Percentiles rank a stretch among this genome's conserved stretches.
Conservation (phyloP, 257 asterid genomes). For the Leptodermis oblonga region DNA sequence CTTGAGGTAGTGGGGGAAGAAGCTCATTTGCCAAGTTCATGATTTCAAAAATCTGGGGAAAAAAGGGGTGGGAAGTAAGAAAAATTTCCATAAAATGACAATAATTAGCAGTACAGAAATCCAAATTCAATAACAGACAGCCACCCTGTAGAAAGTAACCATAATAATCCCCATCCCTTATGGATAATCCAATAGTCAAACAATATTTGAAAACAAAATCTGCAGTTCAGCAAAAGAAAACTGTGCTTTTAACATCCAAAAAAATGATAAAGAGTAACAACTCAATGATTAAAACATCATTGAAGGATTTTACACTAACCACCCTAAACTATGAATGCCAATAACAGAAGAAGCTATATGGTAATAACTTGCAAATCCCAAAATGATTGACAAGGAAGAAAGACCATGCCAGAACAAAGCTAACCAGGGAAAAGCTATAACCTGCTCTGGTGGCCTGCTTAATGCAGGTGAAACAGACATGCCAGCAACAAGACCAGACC, state of each 20-base stretch:
- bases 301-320: neutral
- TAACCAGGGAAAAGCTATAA: slow-evolving; percentile 22
- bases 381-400: neutral
- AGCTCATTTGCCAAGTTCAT: slow-evolving; percentile 99
- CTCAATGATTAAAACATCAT: neutral
- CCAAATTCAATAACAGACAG: neutral
- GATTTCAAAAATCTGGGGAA: slow-evolving; percentile 80
- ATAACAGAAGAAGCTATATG: neutral
- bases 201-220: neutral
- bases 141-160: neutral
- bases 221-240: slow-evolving; percentile 1
- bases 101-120: neutral
- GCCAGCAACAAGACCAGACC: slow-evolving; percentile 76
- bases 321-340: neutral
- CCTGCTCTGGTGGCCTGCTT: slow-evolving; percentile 98
- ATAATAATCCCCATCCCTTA: too few relatives aligned
- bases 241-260: neutral
- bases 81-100: neutral
- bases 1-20: slow-evolving; percentile 94
- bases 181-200: neutral
- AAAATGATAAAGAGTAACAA: neutral
- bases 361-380: neutral
- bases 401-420: neutral
- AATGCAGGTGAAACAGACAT: slow-evolving; percentile 89
- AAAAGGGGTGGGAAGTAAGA: slow-evolving; percentile 6